Percentiles rank a stretch among this genome's conserved stretches.
Evolutionary conservation across 192 early-diverging fungal genomes (phyloP).

Genomic region (Coemansia sp.): DNA sequence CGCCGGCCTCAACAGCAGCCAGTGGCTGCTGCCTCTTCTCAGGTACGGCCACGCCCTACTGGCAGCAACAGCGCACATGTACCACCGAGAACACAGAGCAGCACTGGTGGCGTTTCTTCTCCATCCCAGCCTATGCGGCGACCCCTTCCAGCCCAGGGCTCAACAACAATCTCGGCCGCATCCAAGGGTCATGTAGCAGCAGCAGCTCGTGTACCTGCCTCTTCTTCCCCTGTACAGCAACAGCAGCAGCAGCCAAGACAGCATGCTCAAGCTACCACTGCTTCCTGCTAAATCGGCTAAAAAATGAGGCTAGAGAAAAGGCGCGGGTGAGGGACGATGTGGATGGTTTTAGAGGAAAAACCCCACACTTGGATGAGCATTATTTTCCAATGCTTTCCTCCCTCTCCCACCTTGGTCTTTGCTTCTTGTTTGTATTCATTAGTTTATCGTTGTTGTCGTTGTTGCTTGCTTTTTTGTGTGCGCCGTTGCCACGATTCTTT

Average conservation of each 20-base stretch:
- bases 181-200: neutral
- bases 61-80: neutral
- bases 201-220: neutral
- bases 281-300: conserved; percentile 2
- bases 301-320: neutral
- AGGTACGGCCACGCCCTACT: neutral
- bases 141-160: neutral
- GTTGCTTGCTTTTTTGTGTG: neutral
- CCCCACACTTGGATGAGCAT: too few relatives aligned
- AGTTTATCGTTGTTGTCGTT: neutral
- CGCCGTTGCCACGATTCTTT: too few relatives aligned
- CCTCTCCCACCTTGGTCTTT: too few relatives aligned
- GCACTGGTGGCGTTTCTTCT: neutral
- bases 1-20: neutral
- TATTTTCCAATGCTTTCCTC: too few relatives aligned
- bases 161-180: neutral
- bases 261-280: conserved; percentile 1
- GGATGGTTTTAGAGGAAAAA: too few relatives aligned
- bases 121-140: neutral
- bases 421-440: neutral
- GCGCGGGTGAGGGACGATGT: too few relatives aligned
- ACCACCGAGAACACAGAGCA: neutral
- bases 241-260: neutral
- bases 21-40: neutral
- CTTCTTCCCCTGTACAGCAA: neutral